A percentile compares a stretch with the other conserved stretches of the same genome.
Evolutionary conservation across 768 basidiomycete species (phyloP).

Genomic region (Hebeloma cylindrosporum): DNA sequence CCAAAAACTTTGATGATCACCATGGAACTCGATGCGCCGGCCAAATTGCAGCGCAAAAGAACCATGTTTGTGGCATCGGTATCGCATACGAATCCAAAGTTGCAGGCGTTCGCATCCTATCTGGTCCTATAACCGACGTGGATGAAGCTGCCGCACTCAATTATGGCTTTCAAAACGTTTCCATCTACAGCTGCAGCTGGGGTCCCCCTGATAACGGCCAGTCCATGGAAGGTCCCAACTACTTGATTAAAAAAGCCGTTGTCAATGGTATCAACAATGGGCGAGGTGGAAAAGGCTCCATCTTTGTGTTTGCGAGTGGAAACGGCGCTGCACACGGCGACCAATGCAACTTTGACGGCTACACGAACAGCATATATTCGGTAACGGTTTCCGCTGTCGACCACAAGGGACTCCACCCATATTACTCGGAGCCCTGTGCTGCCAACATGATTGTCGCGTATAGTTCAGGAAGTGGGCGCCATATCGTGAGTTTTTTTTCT

Average conservation of each 20-base stretch:
- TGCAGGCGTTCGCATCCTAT: conserved; percentile 93
- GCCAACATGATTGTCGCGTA: conserved; percentile 97
- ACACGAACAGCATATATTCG: conserved; percentile 96
- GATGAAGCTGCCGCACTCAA: conserved; percentile 97
- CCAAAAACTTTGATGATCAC: conserved; percentile 86
- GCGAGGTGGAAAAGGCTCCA: conserved; percentile 83
- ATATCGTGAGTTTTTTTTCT: conserved; percentile 66
- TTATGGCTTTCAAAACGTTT: conserved; percentile 88
- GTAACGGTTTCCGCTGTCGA: conserved; percentile 97
- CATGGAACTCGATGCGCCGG: conserved; percentile 99
- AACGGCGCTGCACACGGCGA: conserved; percentile 91
- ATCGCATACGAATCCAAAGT: conserved; percentile 91
- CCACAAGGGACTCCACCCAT: conserved; percentile 89
- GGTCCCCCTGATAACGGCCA: conserved; percentile 94
- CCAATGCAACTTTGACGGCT: conserved; percentile 99
- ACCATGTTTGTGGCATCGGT: conserved; percentile 92
- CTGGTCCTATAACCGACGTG: conserved; percentile 89
- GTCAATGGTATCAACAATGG: conserved; percentile 93
- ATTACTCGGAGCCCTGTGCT: conserved; percentile 96
- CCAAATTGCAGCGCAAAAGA: conserved; percentile 91
- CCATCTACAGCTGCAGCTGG: conserved; percentile 97
- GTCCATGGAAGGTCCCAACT: conserved; percentile 92
- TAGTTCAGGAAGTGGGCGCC: conserved; percentile 90
- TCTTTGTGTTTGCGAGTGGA: conserved; percentile 97
- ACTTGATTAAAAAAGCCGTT: conserved; percentile 90